Base-by-base conservation (phyloP, 2,329 filamentous ascomycete genomes). In the Pseudogymnoascus sp. region DNA sequence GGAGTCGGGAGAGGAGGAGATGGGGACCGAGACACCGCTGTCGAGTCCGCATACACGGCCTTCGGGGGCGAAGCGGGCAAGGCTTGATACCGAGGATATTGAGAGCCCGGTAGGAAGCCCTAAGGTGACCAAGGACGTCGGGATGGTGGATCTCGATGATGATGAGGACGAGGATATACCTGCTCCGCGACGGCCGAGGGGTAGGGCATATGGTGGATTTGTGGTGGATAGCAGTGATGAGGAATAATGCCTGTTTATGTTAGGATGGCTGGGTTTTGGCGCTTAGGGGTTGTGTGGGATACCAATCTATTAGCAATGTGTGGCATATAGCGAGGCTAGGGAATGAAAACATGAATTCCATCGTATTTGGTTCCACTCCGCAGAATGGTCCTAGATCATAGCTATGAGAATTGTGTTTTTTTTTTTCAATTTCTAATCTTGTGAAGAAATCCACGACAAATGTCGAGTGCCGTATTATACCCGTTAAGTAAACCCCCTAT, bases 261-360 rank as follows among this genome's bases (percentile, higher is more conserved):
- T 33, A 33, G 28, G 47, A 54, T 33, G 16, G n/a, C 28, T 54
- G n/a, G 25, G 47, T 30, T 54, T 50, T 54, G 47, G 47, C 47
- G 47, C 47, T 33, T 54, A 14, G 47, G 16, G 47, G 47, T 54
- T 54, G 28, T 54, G 47, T 54, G 47, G 47, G 47, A 54, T 54
- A 54, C 28, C 47, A 54, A 54, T 54, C n/a, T 54, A 54, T 54
- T 54, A 25, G 47, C 47, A 54, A 54, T 54, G 9, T 54, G 47
- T 54, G 28, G 47, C 47, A 33, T 20, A 54, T 54, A 54, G 47
- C 47, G 47, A 54, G n/a, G 28, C 3, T 7, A 4, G 28, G 28
- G 7, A 54, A 54, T 33, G 9, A 54, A 54, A 54, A 14, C 47
- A 33, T 54, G n/a, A 20, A 33, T 54, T 33, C 28, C n/a, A 54